These are phyloP conservation scores for Pharus latifolius DNA, from an alignment of 176 grass and related monocot genomes.

Conservation along the genomic window DNA sequence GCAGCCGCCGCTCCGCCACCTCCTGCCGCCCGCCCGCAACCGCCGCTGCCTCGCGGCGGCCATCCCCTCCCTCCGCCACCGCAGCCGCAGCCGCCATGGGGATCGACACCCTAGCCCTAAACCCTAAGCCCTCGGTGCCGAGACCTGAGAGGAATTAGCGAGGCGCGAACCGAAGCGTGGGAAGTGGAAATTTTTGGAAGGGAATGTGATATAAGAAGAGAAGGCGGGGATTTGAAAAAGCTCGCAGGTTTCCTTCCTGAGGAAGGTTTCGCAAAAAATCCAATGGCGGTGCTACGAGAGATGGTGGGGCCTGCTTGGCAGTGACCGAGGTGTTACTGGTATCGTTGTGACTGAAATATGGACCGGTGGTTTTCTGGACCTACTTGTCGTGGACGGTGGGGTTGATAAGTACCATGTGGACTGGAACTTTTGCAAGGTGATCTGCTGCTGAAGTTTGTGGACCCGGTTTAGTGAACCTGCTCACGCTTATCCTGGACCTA, in stretches of 20 bases:
- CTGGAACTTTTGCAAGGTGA: too few relatives aligned
- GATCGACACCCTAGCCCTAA: not conserved
- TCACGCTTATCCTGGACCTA: too few relatives aligned
- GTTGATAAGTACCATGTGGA: too few relatives aligned
- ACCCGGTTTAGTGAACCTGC: too few relatives aligned
- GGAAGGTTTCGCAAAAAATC: too few relatives aligned
- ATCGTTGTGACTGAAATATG: not conserved
- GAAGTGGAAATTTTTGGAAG: not conserved
- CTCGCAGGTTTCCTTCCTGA: too few relatives aligned
- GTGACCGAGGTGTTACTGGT: not conserved
- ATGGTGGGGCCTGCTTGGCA: not conserved
- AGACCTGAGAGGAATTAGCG: not conserved
- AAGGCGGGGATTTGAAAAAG: conserved; percentile 21
- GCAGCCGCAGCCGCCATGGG: conserved; percentile 9
- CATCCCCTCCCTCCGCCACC: not conserved
- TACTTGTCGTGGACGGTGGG: too few relatives aligned
- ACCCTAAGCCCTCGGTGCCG: not conserved
- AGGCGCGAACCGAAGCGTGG: not conserved
- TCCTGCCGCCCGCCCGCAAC: conserved; percentile 7
- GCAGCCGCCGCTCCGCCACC: conserved; percentile 40
- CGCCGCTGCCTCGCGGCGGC: not conserved
- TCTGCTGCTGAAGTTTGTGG: too few relatives aligned
- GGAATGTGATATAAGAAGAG: too few relatives aligned
- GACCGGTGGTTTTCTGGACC: not conserved
- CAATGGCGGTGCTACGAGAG: too few relatives aligned